Evolutionary conservation across 2,329 filamentous ascomycete species (phyloP), one percentile per base, ranked within the genome.

Genomic region (Xylariaceae sp.): DNA sequence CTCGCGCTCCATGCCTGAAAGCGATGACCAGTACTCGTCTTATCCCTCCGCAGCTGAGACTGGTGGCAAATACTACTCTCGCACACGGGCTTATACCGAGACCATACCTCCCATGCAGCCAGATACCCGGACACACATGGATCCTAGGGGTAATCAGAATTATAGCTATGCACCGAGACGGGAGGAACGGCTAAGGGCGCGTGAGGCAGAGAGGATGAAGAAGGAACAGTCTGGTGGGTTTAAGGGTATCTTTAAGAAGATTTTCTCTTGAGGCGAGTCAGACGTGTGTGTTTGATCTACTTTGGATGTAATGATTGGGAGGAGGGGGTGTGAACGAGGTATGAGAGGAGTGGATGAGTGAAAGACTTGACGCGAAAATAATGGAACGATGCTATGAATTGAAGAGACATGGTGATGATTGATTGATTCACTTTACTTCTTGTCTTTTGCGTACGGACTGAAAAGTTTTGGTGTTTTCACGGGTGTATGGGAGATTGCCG

Each of bases 231-330:
- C 67, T 1, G 62, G 67, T 6, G 74, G 74, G 1, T 58, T 77
- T 56, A 72, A 71, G 60, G 72, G 69, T 7, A 65, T 70, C n/a
- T 70, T 76, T 44, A 77, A 74, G 69, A 74, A 70, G 61, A 37
- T 77, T 8, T 76, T 77, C 57, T 67, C 63, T n/a, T 73, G 62
- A 39, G 10, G 10, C 35, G 10, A 39, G 10, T 2, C 35, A 37
- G 9, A 37, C 4, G 9, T 5, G 9, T 5, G 9, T 37, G 9
- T 37, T 2, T 17, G 17, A 2, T 17, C 2, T 17, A 17, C 17
- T 2, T 17, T 17, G 17, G 17, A 17, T 17, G 17, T 17, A 17
- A 17, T 17, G 17, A 17, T 17, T 17, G 17, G 17, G 17, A 13
- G 11, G 37, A 42, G 6, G 11, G 37, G 11, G 37, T 39, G 37